These are phyloP conservation scores for Keithomyces neogunnii DNA, from an alignment of 2,329 filamentous ascomycete species.

Conservation along the genomic window DNA sequence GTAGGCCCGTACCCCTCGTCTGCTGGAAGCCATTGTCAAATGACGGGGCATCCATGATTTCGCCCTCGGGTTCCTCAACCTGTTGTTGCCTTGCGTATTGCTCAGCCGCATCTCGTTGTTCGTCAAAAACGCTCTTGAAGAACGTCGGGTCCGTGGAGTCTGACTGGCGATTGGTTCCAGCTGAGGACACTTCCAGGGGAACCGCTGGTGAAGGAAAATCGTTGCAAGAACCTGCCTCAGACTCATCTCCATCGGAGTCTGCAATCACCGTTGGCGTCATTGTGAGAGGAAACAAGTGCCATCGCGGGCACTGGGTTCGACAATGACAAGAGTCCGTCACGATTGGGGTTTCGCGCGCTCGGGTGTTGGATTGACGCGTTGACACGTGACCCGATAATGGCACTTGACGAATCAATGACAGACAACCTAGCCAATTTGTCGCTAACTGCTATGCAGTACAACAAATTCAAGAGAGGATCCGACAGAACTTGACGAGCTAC, in stretches of 20 bases:
- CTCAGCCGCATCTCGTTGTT: conserved; percentile 29
- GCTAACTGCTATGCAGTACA: too few species aligned
- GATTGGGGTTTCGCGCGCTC: not conserved
- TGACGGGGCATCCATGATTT: conserved; percentile 1
- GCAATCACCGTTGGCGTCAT: conserved; percentile 24
- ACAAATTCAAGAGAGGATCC: too few species aligned
- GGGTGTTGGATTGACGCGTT: not conserved
- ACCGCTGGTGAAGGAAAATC: not conserved
- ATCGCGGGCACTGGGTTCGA: not conserved
- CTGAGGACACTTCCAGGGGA: conserved; percentile 10
- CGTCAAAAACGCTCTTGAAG: conserved; percentile 38
- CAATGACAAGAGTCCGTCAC: not conserved
- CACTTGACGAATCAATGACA: too few species aligned
- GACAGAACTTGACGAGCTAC: too few species aligned
- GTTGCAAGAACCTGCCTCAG: not conserved
- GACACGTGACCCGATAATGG: conserved; percentile 4
- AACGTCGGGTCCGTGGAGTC: conserved; percentile 39
- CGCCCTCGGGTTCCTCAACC: not conserved
- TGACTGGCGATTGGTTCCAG: conserved; percentile 20
- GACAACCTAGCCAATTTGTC: too few species aligned
- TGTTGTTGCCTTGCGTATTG: conserved; percentile 6
- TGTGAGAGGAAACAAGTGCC: not conserved
- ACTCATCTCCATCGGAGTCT: conserved; percentile 30
- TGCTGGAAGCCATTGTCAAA: conserved; percentile 8
- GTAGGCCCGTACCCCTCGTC: not conserved